These are phyloP conservation scores for Sphaceloma murrayae DNA, from an alignment of 2,329 filamentous ascomycete genomes.

Conservation along the genomic window DNA sequence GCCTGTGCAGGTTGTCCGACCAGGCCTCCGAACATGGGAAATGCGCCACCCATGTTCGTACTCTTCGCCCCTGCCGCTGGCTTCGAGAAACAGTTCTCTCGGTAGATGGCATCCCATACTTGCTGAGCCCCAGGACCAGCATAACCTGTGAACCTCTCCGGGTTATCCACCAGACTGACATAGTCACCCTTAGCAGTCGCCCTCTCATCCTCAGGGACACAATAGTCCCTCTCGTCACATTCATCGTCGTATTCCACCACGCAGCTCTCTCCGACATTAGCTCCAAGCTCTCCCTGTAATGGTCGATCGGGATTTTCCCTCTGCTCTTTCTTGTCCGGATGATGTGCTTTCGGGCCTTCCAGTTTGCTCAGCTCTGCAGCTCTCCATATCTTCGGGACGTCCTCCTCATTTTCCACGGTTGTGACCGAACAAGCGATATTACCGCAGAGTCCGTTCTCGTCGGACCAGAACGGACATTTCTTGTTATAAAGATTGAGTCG, in stretches of 20 bases:
- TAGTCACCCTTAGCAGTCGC: constrained; percentile 84
- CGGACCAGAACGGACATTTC: constrained; percentile 90
- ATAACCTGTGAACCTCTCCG: constrained; percentile 92
- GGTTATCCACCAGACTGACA: constrained; percentile 85
- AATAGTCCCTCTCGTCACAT: constrained; percentile 94
- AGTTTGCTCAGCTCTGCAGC: constrained; percentile 86
- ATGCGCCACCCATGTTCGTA: constrained; percentile 21
- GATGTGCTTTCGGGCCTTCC: constrained; percentile 79
- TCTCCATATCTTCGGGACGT: constrained; percentile 85
- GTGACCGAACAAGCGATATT: constrained; percentile 95
- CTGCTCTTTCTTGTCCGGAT: constrained; percentile 69
- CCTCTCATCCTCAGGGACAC: constrained; percentile 88
- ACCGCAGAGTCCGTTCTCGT: constrained; percentile 86
- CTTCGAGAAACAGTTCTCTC: constrained; percentile 84
- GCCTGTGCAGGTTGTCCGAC: constrained; percentile 43
- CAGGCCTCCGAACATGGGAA: constrained; percentile 34
- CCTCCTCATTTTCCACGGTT: constrained; percentile 88
- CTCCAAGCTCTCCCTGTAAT: constrained; percentile 71
- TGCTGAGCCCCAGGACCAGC: constrained; percentile 72
- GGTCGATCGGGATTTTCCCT: constrained; percentile 62
- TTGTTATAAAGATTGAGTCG: constrained; percentile 91
- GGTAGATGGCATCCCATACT: constrained; percentile 94
- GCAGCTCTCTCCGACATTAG: constrained; percentile 85
- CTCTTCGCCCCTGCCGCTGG: constrained; percentile 25
- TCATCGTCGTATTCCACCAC: constrained; percentile 97